Percentiles rank a stretch among this genome's conserved stretches.
These are phyloP conservation scores for Fusarium bactridioides DNA, from an alignment of 2,329 filamentous ascomycete species.

Conservation along the genomic window DNA sequence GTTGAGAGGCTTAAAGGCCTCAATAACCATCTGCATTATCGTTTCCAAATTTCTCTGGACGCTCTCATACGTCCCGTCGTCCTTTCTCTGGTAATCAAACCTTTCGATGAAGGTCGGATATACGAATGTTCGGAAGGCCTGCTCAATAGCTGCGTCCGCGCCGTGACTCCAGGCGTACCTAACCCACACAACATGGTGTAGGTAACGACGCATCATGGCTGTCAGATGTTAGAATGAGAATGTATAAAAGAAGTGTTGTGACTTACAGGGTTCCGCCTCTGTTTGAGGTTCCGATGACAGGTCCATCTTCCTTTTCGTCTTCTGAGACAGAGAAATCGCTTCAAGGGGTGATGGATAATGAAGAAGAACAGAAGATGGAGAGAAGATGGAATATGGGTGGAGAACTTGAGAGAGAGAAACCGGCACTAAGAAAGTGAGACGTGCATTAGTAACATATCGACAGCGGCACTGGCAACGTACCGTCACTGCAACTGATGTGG, in stretches of 20 bases:
- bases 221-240: background rate
- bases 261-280: background rate
- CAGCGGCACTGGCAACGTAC: background rate
- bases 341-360: background rate
- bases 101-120: background rate
- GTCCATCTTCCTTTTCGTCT: background rate
- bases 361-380: no score
- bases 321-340: no score
- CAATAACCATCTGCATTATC: rapidly evolving
- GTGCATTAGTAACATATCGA: background rate
- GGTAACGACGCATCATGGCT: rapidly evolving
- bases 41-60: rapidly evolving
- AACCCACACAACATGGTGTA: background rate
- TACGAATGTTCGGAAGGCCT: background rate
- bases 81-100: rapidly evolving
- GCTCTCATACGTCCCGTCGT: rapidly evolving
- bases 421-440: no score
- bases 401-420: background rate
- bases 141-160: background rate
- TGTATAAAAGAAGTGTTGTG: background rate
- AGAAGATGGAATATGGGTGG: background rate
- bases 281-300: no score
- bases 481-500: background rate
- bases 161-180: background rate
- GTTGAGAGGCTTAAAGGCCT: background rate